Percentiles rank a stretch among this genome's conserved stretches.
phyloP scores from a whole-genome alignment of 1,284 basidiomycete genomes.

The Volvariella volvacea region DNA sequence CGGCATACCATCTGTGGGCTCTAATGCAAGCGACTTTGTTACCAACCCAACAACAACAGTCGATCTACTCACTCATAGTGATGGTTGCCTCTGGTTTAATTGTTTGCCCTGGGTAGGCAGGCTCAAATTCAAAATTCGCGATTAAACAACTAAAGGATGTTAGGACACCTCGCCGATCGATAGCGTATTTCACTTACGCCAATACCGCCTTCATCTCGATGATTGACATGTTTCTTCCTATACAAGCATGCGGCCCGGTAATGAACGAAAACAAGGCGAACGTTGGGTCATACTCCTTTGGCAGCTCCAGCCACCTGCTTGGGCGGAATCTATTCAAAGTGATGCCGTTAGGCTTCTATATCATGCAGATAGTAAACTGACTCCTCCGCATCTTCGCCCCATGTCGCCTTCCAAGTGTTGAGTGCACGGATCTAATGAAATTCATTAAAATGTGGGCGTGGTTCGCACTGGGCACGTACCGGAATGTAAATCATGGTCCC shows the following conservation, averaged over 20 bases:
- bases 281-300: slow-evolving; percentile 25
- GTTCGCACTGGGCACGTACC: slow-evolving; percentile 17
- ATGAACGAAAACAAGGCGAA: slow-evolving; percentile 38
- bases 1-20: no score
- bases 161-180: neutral
- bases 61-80: slow-evolving; percentile 41
- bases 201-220: slow-evolving; percentile 45
- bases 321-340: slow-evolving; percentile 29
- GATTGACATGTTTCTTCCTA: slow-evolving; percentile 45
- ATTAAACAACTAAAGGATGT: slow-evolving; percentile 29
- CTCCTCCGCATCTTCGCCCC: slow-evolving; percentile 42
- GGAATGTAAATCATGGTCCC: slow-evolving; percentile 42
- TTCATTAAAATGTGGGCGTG: neutral
- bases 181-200: slow-evolving; percentile 33
- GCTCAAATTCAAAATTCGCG: slow-evolving; percentile 34
- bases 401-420: slow-evolving; percentile 38
- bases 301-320: slow-evolving; percentile 34
- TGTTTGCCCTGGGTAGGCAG: slow-evolving; percentile 31
- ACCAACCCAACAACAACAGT: no score
- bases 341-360: neutral
- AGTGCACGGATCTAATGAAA: slow-evolving; percentile 36
- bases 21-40: no score
- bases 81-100: slow-evolving; percentile 31
- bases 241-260: slow-evolving; percentile 41
- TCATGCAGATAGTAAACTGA: slow-evolving; percentile 11